Percentiles rank a stretch among this genome's conserved stretches.
Conservation (phyloP, 257 asterid genomes). For the Anisodus acutangulus region DNA sequence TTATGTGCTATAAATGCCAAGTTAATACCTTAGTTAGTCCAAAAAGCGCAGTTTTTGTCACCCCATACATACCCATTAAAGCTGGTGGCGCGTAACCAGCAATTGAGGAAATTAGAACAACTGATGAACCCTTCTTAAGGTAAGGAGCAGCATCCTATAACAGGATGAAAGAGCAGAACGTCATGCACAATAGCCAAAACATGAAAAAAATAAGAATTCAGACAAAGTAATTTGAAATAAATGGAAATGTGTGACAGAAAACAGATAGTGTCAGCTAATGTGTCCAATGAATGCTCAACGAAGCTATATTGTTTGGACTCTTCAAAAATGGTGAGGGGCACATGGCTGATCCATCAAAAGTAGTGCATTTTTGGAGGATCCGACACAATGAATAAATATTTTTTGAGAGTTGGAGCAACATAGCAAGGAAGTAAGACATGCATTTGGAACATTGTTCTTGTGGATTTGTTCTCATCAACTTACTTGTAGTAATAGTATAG, state of each 20-base stretch:
- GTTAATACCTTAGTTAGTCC: slow-evolving; percentile 80
- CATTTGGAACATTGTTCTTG: not conserved
- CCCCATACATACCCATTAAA: slow-evolving; percentile 82
- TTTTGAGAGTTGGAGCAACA: too few species aligned
- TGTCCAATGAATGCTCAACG: too few species aligned
- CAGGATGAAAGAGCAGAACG: not conserved
- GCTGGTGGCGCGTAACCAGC: slow-evolving; percentile 64
- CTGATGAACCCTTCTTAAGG: slow-evolving; percentile 73
- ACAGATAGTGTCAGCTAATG: too few species aligned
- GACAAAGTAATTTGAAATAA: too few species aligned
- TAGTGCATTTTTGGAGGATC: too few species aligned
- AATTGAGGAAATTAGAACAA: slow-evolving; percentile 68
- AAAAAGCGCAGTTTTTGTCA: slow-evolving; percentile 86
- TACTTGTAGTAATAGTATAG: slow-evolving; percentile 83
- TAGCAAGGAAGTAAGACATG: not conserved
- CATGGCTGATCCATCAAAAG: too few species aligned
- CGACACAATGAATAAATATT: too few species aligned
- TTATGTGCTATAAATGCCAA: not conserved
- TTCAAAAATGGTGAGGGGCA: not conserved
- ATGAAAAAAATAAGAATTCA: not conserved
- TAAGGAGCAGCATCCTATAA: slow-evolving; percentile 77
- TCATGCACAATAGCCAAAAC: not conserved
- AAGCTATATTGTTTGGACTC: too few species aligned
- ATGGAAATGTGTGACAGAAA: not conserved
- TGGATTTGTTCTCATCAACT: slow-evolving; percentile 31